Percentiles rank a stretch among this genome's conserved stretches.
Evolutionary conservation across 371 early-diverging fungal genomes (phyloP).

Genomic region (Mucor lusitanicus): DNA sequence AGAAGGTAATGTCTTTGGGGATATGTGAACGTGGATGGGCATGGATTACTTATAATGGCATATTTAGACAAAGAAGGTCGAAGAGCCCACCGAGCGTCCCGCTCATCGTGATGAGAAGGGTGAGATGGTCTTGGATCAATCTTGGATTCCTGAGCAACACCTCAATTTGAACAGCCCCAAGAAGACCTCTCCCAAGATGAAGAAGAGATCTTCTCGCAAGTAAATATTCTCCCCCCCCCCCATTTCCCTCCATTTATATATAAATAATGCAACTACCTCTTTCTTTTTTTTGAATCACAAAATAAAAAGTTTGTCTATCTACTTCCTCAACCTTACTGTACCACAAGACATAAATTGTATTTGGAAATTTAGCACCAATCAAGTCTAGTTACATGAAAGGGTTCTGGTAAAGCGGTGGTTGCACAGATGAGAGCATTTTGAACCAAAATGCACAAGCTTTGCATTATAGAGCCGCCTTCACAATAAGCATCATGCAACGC

Average conservation of each 20-base stretch:
- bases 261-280: neutral
- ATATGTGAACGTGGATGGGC: neutral
- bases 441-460: neutral
- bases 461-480: neutral
- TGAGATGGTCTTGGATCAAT: constrained; percentile 52
- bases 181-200: constrained; percentile 44
- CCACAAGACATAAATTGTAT: neutral
- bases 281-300: neutral
- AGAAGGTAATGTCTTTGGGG: constrained; percentile 17
- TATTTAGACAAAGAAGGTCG: constrained; percentile 33
- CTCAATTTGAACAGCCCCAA: constrained; percentile 35
- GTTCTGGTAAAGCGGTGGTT: neutral
- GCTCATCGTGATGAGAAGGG: constrained; percentile 57
- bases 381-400: neutral
- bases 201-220: constrained; percentile 41
- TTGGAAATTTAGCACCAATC: neutral
- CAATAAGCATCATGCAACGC: no score
- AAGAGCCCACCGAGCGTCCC: constrained; percentile 33
- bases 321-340: neutral
- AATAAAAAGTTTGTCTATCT: constrained; percentile 2
- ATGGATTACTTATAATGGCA: neutral
- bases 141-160: constrained; percentile 53
- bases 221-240: constrained; percentile 2
- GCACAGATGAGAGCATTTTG: neutral
- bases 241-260: neutral